Conservation (phyloP, 148 eudicot genomes). For the Mesembryanthemum crystallinum region DNA sequence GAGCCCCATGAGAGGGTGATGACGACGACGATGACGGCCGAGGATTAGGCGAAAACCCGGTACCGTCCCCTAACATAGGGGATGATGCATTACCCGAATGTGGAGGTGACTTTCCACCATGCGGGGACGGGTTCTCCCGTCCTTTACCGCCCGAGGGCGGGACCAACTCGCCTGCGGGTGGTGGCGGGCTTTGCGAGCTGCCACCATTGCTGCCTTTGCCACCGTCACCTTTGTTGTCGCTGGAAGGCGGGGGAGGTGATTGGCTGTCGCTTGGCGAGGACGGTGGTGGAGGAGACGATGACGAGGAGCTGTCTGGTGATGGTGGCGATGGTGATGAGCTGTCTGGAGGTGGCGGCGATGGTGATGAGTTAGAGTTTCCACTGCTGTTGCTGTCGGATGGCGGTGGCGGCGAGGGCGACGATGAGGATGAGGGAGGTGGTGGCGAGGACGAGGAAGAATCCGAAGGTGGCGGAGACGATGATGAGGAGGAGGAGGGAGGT, state of each 20-base stretch:
- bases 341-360: slow-evolving; percentile 3
- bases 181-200: neutral
- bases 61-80: neutral
- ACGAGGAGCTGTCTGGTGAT: slow-evolving; percentile 8
- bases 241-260: slow-evolving; percentile 16
- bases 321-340: slow-evolving; percentile 19
- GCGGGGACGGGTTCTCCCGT: neutral
- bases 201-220: neutral
- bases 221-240: neutral
- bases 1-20: neutral
- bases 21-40: slow-evolving; percentile 6
- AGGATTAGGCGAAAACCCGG: neutral
- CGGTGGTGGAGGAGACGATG: slow-evolving; percentile 4
- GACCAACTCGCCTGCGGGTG: neutral
- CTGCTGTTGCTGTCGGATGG: neutral
- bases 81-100: neutral
- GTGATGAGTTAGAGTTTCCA: neutral
- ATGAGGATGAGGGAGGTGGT: slow-evolving; percentile 25
- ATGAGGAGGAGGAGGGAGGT: neutral
- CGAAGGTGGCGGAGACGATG: slow-evolving; percentile 20
- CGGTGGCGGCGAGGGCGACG: slow-evolving; percentile 16
- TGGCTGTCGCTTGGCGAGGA: neutral
- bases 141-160: neutral
- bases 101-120: neutral
- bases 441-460: slow-evolving; percentile 16